Conservation (phyloP, 2,329 filamentous ascomycete genomes). For the Beauveria bassiana region DNA sequence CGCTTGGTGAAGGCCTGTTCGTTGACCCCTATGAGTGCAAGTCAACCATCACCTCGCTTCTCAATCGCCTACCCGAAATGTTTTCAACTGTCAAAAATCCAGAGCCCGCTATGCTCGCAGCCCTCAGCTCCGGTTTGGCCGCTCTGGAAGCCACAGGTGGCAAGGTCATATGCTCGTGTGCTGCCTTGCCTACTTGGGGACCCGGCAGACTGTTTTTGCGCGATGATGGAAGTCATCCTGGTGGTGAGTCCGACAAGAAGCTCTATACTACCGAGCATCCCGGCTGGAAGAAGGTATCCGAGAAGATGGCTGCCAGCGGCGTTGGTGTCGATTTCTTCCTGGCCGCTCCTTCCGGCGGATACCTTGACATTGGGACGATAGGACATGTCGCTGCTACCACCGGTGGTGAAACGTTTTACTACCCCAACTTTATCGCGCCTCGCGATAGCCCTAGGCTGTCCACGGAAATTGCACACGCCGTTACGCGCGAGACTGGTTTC, state of each 20-base stretch:
- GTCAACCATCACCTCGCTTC: constrained; percentile 78
- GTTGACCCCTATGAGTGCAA: constrained; percentile 90
- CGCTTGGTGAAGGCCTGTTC: constrained; percentile 83
- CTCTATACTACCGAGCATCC: constrained; percentile 85
- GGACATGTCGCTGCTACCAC: constrained; percentile 80
- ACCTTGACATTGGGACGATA: constrained; percentile 87
- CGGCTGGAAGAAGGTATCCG: constrained; percentile 76
- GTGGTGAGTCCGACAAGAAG: constrained; percentile 86
- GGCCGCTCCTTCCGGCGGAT: constrained; percentile 80
- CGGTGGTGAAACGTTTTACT: constrained; percentile 95
- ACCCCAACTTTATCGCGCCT: constrained; percentile 87
- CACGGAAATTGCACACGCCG: constrained; percentile 76
- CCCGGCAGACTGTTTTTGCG: constrained; percentile 78
- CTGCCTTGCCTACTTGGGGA: constrained; percentile 85
- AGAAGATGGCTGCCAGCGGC: constrained; percentile 80
- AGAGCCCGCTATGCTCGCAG: constrained; percentile 79
- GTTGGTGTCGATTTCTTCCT: constrained; percentile 93
- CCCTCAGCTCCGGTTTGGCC: constrained; percentile 74
- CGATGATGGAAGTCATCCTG: constrained; percentile 79
- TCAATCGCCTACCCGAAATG: constrained; percentile 74
- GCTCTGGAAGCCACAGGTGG: constrained; percentile 82
- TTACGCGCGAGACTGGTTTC: constrained; percentile 86
- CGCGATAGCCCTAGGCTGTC: constrained; percentile 79
- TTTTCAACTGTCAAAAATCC: constrained; percentile 85
- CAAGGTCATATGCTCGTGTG: constrained; percentile 82